Percentiles rank a stretch among this genome's conserved stretches.
These are phyloP conservation scores for Fragaria vesca DNA, from an alignment of 306 rosid species.

Conservation along the genomic window DNA sequence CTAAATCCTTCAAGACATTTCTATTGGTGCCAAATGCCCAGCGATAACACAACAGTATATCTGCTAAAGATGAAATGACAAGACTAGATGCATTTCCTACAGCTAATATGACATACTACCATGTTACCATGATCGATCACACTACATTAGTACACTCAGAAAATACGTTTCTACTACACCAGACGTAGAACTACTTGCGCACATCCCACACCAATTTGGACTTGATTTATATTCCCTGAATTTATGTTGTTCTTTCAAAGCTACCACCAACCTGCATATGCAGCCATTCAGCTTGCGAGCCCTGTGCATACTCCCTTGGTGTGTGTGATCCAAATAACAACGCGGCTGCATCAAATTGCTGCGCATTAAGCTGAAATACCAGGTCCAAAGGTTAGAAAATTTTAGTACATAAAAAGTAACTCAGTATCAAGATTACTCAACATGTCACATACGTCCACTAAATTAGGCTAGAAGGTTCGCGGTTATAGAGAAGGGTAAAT, in stretches of 20 bases:
- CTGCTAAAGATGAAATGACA: constrained; percentile 31
- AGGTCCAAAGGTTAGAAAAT: constrained; percentile 31
- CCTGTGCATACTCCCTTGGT: constrained; percentile 58
- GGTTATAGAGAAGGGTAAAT: neutral
- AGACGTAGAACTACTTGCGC: constrained; percentile 21
- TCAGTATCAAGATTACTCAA: neutral
- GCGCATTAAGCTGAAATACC: constrained; percentile 52
- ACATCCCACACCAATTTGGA: constrained; percentile 18
- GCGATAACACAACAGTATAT: constrained; percentile 8
- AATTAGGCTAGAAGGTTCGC: neutral
- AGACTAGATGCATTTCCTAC: constrained; percentile 36
- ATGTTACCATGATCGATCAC: constrained; percentile 23
- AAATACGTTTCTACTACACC: constrained; percentile 33
- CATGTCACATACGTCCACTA: neutral
- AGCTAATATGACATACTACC: constrained; percentile 16
- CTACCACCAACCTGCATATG: constrained; percentile 87
- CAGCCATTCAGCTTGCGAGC: constrained; percentile 71
- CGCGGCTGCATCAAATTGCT: constrained; percentile 66
- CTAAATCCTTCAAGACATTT: constrained; percentile 5
- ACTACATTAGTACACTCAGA: constrained; percentile 13
- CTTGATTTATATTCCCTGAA: constrained; percentile 16
- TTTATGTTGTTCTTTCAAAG: constrained; percentile 62
- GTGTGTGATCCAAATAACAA: constrained; percentile 71
- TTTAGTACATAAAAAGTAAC: neutral
- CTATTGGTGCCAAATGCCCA: neutral